Conservation (phyloP, 805 yeast genomes). For the Sungouiella blattae region DNA sequence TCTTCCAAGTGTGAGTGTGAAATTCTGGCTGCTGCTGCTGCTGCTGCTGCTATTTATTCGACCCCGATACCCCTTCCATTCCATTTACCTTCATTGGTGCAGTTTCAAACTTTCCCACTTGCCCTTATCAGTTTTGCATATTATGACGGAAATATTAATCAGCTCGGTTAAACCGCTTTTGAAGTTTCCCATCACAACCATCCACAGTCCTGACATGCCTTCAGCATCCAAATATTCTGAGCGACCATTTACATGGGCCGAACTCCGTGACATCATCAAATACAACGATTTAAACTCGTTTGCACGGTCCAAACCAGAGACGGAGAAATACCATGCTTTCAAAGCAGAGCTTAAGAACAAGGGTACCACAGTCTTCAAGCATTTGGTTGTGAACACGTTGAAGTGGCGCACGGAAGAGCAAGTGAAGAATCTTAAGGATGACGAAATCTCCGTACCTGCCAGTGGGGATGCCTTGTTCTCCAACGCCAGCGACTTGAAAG, state of each 20-base stretch:
- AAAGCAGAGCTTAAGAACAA: slow-evolving; percentile 35
- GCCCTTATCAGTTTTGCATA: background rate
- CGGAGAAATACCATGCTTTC: slow-evolving; percentile 44
- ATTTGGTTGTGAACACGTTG: slow-evolving; percentile 45
- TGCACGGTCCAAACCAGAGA: slow-evolving; percentile 44
- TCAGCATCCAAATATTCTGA: slow-evolving; percentile 30
- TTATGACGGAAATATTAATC: background rate
- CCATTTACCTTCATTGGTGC: background rate
- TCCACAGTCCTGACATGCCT: slow-evolving; percentile 36
- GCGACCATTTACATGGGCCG: slow-evolving; percentile 47
- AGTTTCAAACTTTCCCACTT: background rate
- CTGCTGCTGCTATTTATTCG: too few species aligned
- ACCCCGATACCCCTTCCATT: too few species aligned
- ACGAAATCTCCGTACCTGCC: slow-evolving; percentile 17
- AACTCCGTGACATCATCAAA: slow-evolving; percentile 33
- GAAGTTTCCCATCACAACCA: slow-evolving; percentile 7
- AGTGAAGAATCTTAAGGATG: slow-evolving; percentile 14
- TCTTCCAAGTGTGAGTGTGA: too few species aligned
- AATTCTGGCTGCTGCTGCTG: too few species aligned
- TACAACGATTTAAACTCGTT: slow-evolving; percentile 44
- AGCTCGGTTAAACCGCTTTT: background rate
- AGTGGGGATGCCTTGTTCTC: slow-evolving; percentile 40
- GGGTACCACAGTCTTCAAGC: slow-evolving; percentile 44
- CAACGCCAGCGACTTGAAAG: slow-evolving; percentile 39
- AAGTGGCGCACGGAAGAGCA: slow-evolving; percentile 44